Evolutionary conservation across 345 rosid genomes (phyloP).

Genomic region (Draba incana): DNA sequence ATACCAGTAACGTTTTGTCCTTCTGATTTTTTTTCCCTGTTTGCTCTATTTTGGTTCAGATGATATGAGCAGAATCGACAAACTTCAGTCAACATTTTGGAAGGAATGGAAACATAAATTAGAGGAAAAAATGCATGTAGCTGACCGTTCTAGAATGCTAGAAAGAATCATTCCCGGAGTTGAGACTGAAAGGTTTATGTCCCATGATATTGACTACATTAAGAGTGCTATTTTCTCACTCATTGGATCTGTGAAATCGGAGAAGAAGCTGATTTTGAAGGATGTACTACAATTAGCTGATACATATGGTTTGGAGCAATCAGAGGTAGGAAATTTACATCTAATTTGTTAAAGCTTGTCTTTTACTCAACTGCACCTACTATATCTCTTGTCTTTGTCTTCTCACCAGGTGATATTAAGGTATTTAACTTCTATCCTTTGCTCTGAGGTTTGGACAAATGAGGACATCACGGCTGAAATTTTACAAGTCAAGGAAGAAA

Average conservation of each 20-base stretch:
- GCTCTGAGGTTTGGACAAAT: constrained; percentile 79
- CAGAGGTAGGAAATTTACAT: constrained; percentile 56
- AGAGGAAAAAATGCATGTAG: constrained; percentile 75
- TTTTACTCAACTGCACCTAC: constrained; percentile 21
- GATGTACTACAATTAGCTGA: constrained; percentile 65
- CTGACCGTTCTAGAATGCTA: constrained; percentile 78
- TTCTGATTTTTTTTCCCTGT: constrained; percentile 20
- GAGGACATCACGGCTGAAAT: constrained; percentile 80
- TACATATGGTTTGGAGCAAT: constrained; percentile 61
- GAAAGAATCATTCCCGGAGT: constrained; percentile 91
- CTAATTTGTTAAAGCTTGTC: neutral
- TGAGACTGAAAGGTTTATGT: constrained; percentile 76
- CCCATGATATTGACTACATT: constrained; percentile 73
- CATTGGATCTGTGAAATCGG: constrained; percentile 66
- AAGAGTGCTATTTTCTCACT: constrained; percentile 57
- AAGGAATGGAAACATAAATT: constrained; percentile 92
- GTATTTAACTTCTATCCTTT: constrained; percentile 65
- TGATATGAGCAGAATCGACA: constrained; percentile 74
- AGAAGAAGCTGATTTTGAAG: constrained; percentile 76
- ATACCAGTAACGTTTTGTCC: constrained; percentile 15
- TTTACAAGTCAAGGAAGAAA: constrained; percentile 63
- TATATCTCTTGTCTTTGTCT: constrained; percentile 9
- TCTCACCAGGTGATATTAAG: constrained; percentile 64
- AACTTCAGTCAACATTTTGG: constrained; percentile 91
- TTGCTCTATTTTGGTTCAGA: constrained; percentile 51